Evolutionary conservation across 148 eudicot genomes (phyloP), one percentile per base, ranked within the genome.

Genomic region (Salicornia ramosissima): DNA sequence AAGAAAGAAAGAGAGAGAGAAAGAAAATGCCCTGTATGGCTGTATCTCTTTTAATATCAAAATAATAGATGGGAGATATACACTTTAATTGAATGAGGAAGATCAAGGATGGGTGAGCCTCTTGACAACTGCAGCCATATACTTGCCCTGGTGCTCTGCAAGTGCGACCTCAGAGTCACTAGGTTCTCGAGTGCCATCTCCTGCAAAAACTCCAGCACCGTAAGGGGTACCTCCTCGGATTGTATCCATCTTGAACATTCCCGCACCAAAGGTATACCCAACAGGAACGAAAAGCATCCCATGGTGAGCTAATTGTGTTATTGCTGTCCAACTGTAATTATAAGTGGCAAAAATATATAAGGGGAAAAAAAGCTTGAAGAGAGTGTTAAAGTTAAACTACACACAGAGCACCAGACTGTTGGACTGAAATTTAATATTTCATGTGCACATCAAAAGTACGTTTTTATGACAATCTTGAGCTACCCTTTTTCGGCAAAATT

Each of bases 241-340:
- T 10, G 89, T 65, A 59, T 92, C 97, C 96, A 92, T 83, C 81
- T 79, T 85, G 81, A 92, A 92, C 97, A 92, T 92, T 11, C 90
- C 92, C 0, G 96, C 89, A 47, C 97, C 97, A 63, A 91, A 91
- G 15, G 97, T 91, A 75, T 87, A 91, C 28, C 97, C 97, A 55
- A 91, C 73, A 2, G 97, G 97, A 75, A 92, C 96, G 76, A 80
- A 92, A 15, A 92, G 86, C 97, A 92, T 92, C 46, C 97, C 97
- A 28, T 89, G 97, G 79, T 92, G 97, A 49, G 84, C 92, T 75
- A 92, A 71, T 65, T 92, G 97, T 10, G 97, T 89, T 63, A 92
- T 85, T 59, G 97, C 97, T 39, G 97, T 89, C 96, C 96, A 92
- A 31, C 97, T 92, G 86, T 81, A 81, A 61, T 34, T 6, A 67